Conservation (phyloP, 257 asterid species). For the Solanum gandarillasii region DNA sequence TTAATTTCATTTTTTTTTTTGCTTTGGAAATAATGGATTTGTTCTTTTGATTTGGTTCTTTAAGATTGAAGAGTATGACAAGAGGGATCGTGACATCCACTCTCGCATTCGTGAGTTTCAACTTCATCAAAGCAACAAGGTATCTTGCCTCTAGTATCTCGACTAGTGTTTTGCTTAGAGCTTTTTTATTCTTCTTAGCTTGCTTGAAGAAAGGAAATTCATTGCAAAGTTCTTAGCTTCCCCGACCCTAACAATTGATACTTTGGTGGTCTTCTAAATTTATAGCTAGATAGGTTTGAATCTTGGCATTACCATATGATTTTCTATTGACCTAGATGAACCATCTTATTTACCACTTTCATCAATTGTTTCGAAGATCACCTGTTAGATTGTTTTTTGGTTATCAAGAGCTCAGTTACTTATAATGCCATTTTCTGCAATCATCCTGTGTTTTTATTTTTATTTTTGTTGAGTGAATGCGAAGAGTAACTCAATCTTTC, state of each 20-base stretch:
- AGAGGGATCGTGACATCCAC: conserved; percentile 22
- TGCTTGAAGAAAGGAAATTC: background rate
- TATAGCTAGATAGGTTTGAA: background rate
- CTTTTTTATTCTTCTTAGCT: background rate
- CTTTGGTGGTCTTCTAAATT: background rate
- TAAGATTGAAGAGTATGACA: conserved; percentile 55
- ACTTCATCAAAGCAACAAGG: conserved; percentile 64
- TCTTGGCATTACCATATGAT: background rate
- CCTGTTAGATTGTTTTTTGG: background rate
- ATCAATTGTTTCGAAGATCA: background rate
- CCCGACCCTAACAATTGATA: background rate
- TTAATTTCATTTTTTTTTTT: background rate
- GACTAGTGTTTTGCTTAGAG: background rate
- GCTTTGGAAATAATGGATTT: background rate
- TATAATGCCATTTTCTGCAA: background rate
- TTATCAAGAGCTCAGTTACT: background rate
- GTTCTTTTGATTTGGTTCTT: conserved; percentile 4
- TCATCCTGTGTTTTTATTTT: background rate
- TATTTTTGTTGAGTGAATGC: background rate
- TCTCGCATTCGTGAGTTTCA: conserved; percentile 49
- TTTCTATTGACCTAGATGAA: background rate
- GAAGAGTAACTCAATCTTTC: background rate
- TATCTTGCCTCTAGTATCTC: background rate
- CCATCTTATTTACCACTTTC: background rate
- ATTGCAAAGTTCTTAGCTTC: background rate